Base-by-base conservation (phyloP, 352 stramenopile species). In the Globisporangium parvum region DNA sequence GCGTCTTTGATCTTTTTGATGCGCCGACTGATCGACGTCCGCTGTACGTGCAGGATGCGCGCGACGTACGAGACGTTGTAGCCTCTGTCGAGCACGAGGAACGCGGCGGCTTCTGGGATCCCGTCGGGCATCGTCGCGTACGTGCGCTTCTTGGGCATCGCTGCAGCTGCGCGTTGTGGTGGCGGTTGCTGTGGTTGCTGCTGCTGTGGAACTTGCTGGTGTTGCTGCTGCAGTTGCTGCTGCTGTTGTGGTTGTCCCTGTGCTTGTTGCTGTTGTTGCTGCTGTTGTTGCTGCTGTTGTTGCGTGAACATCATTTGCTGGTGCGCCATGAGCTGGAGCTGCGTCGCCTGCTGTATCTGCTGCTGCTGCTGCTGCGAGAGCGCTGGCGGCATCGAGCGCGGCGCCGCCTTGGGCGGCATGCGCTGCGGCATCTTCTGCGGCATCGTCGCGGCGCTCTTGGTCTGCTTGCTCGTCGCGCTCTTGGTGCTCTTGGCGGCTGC, bases 1-100 rank as follows among this genome's bases (percentile, higher is more conserved):
- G 41, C 41, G 41, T 47, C 41, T 20, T 47, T 47, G 51, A 57
- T 50, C 40, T 57, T 57, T 40, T 57, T 45, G 26, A 57, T 31
- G 51, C 47, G 51, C 40, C 47, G 47, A 40, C 51, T 57, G 6
- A 57, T 45, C 40, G 51, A 45, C 12, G 47, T 57, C 12, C 51
- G 44, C 41, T 57, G 47, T n/a, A 40, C 51, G 51, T 57, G 40
- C 18, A 57, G 44, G 20, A 57, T 57, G 40, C 44, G 44, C 18
- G 51, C 51, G 28, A 46, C 51, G n/a, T 57, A 40, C 24, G 51
- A 45, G 51, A 57, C 51, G 40, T 31, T 50, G 26, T 35, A 57
- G 26, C 40, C 40, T 17, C 24, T 47, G 18, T 50, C 51, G 26
- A 57, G 40, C 40, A 57, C 51, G 26, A 57, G 41, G 41, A 50